Conservation (phyloP, 176 grass and related monocot species). For the Triticum turgidum region DNA sequence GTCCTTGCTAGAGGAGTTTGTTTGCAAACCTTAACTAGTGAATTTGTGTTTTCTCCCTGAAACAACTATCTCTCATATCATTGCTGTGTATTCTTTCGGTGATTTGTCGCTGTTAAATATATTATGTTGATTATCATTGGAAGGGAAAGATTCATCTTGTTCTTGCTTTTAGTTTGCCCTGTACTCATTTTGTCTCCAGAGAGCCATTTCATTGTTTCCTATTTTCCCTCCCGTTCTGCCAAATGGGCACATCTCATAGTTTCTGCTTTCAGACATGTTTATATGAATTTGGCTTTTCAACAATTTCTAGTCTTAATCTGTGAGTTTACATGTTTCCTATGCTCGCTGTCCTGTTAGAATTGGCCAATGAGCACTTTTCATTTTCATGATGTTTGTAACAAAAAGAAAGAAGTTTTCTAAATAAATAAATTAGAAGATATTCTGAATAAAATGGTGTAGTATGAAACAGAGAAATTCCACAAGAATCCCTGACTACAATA, state of each 20-base stretch:
- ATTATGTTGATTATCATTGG: constrained; percentile 2
- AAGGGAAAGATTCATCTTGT: not conserved
- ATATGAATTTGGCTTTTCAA: not conserved
- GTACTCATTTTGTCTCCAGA: not conserved
- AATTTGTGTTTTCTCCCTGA: not conserved
- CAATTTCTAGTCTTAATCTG: not conserved
- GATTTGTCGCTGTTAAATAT: not conserved
- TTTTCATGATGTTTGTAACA: not conserved
- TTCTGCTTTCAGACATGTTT: not conserved
- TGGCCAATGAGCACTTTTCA: not conserved
- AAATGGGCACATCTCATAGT: not conserved
- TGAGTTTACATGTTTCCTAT: not conserved
- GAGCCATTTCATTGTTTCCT: not conserved
- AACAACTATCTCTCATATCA: not conserved
- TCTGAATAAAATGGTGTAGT: not conserved
- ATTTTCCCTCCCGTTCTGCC: not conserved
- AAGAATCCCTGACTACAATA: constrained; percentile 6
- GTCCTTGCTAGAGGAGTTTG: not conserved
- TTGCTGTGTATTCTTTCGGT: not conserved
- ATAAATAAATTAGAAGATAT: not conserved
- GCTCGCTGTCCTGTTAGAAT: not conserved
- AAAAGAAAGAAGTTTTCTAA: not conserved
- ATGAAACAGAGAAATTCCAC: not conserved
- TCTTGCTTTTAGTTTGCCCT: not conserved
- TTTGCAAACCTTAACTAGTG: constrained; percentile 13